Evolutionary conservation across 179 eudicot species (phyloP).

Genomic region (Silene coronaria): DNA sequence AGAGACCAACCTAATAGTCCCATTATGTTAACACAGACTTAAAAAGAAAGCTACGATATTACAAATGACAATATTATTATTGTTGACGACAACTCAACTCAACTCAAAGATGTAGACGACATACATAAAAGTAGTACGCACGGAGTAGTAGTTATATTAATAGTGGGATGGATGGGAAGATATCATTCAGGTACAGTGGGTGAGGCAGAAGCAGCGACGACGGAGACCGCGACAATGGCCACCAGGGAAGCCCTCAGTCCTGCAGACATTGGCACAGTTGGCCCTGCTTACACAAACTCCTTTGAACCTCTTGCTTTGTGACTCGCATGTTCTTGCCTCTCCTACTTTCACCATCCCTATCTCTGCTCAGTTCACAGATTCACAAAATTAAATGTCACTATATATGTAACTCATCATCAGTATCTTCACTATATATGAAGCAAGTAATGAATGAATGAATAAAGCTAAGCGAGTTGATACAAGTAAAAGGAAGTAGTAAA

Average conservation of each 20-base stretch:
- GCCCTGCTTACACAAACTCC: slow-evolving; percentile 44
- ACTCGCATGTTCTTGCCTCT: slow-evolving; percentile 54
- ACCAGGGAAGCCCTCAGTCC: slow-evolving; percentile 50
- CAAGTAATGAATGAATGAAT: too few species aligned
- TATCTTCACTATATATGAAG: too few species aligned
- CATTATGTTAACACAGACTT: not conserved
- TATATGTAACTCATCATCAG: too few species aligned
- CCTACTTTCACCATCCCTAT: slow-evolving; percentile 22
- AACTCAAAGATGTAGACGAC: too few species aligned
- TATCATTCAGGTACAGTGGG: slow-evolving; percentile 28
- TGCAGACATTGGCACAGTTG: slow-evolving; percentile 60
- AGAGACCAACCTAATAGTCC: slow-evolving; percentile 14
- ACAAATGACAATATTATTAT: not conserved
- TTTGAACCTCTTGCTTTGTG: slow-evolving; percentile 44
- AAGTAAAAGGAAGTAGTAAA: not conserved
- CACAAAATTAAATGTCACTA: too few species aligned
- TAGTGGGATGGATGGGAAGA: not conserved
- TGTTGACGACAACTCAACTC: too few species aligned
- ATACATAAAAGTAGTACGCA: too few species aligned
- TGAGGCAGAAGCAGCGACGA: slow-evolving; percentile 63
- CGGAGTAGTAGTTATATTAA: not conserved
- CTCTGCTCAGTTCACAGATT: slow-evolving; percentile 15
- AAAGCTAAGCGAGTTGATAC: too few species aligned
- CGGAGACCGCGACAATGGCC: slow-evolving; percentile 66
- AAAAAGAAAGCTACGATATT: not conserved